A percentile compares a stretch with the other conserved stretches of the same genome.
Conservation (phyloP, 2,329 filamentous ascomycete genomes). For the Hymenoscyphus infarciens region DNA sequence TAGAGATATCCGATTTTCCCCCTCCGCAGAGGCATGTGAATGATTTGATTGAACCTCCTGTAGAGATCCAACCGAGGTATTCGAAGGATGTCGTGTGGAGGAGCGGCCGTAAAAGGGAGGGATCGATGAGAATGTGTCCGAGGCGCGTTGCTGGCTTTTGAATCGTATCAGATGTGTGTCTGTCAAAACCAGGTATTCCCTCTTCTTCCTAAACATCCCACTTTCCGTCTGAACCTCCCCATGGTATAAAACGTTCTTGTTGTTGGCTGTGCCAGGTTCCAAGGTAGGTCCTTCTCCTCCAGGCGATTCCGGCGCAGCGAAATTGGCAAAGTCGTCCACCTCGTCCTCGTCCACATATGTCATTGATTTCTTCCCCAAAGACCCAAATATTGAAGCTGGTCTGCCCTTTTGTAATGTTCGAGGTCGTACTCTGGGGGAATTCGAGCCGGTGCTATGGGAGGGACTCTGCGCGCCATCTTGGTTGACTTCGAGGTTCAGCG, state of each 20-base stretch:
- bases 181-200: conserved; percentile 68
- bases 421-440: conserved; percentile 29
- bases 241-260: conserved; percentile 54
- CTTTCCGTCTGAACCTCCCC: conserved; percentile 68
- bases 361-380: conserved; percentile 33
- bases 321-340: conserved; percentile 21
- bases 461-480: conserved; percentile 26
- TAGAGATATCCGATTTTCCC: conserved; percentile 53
- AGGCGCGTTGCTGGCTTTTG: conserved; percentile 63
- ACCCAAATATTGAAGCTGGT: conserved; percentile 35
- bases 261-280: conserved; percentile 16
- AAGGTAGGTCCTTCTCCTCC: conserved; percentile 20
- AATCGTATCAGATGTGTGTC: conserved; percentile 65
- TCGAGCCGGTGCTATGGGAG: conserved; percentile 18
- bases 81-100: conserved; percentile 51
- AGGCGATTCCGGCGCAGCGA: conserved; percentile 28
- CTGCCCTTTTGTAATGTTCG: conserved; percentile 33
- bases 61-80: conserved; percentile 56
- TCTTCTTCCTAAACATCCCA: conserved; percentile 68
- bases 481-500: conserved; percentile 20
- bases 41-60: conserved; percentile 57
- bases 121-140: conserved; percentile 57
- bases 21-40: conserved; percentile 46
- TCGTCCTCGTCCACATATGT: conserved; percentile 29
- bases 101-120: conserved; percentile 41